These are phyloP conservation scores for Amaranthus tricolor DNA, from an alignment of 179 eudicot species.

Conservation along the genomic window DNA sequence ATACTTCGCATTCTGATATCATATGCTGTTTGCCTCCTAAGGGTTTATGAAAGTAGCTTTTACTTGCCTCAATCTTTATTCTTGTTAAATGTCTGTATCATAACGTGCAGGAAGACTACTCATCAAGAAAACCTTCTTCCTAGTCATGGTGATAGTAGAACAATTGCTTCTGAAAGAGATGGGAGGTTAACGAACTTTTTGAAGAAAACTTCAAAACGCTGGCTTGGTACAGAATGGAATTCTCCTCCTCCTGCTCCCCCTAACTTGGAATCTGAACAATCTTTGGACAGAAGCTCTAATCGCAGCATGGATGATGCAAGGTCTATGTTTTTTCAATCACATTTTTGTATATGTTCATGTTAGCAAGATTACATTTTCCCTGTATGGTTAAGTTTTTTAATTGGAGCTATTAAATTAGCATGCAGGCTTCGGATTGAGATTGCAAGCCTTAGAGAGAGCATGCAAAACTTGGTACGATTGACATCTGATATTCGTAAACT, in stretches of 20 bases:
- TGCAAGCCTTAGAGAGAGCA: constrained; percentile 84
- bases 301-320: constrained; percentile 68
- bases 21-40: not conserved
- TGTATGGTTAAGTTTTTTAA: constrained; percentile 11
- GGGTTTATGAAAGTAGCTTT: not conserved
- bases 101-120: constrained; percentile 44
- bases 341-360: not conserved
- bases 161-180: constrained; percentile 45
- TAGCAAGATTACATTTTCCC: not conserved
- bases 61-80: not conserved
- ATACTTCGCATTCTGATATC: not conserved
- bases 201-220: constrained; percentile 61
- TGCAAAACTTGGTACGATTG: constrained; percentile 82
- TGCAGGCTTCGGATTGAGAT: constrained; percentile 60
- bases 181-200: constrained; percentile 65
- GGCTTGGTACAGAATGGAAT: constrained; percentile 50
- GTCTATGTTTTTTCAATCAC: constrained; percentile 29
- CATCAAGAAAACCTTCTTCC: constrained; percentile 38
- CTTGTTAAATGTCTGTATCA: constrained; percentile 6
- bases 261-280: constrained; percentile 37
- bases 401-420: constrained; percentile 12
- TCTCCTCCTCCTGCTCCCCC: constrained; percentile 40
- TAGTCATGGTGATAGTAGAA: constrained; percentile 39
- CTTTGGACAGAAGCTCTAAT: constrained; percentile 35
- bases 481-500: constrained; percentile 66